Base-by-base conservation (phyloP, 768 basidiomycete species). In the Trametopsis cervina region DNA sequence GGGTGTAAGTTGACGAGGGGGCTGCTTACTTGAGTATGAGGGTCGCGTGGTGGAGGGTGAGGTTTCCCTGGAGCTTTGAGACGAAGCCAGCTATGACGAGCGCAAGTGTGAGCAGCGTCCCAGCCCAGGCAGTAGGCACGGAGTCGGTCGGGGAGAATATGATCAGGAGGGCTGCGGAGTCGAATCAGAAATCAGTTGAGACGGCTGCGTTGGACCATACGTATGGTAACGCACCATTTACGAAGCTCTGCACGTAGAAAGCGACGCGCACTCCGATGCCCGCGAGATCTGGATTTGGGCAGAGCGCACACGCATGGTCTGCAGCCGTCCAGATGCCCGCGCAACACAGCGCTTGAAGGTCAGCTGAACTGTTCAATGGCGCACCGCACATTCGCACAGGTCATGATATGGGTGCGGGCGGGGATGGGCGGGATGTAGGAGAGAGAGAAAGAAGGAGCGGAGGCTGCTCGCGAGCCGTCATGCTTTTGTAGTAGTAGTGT, bases 41-140 rank as follows among this genome's bases (percentile, higher is more conserved):
- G 2, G 56, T 57, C 5, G 58, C 58, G 35, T 62, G 60, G 26
- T 62, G 58, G 2, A 62, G 54, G 6, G 60, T 57, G 4, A 62
- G 47, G 23, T 45, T 40, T 4, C 49, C 44, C 20, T 46, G 29
- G 12, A 40, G 44, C 36, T 62, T 62, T 46, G 53, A 54, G 6
- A 60, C 60, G 25, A 62, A 53, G 22, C 58, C 58, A n/a, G 58
- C 60, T 17, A 62, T 55, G 9, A 62, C 52, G 20, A 62, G 52
- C 4, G 60, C 49, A 4, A 54, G 52, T 13, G 60, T 62, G 10
- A 62, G 50, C 11, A 62, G 48, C 0, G 60, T 58, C 2, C 57
- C 54, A 1, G 60, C 58, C 60, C 60, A 62, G 6, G 60, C 52
- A 27, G 54, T 62, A 3, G 60, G 54, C 13, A 59, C 55, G 1